Evolutionary conservation across 805 yeast species (phyloP), one percentile per base, ranked within the genome.

Genomic region (Dipodascopsis uninucleata): DNA sequence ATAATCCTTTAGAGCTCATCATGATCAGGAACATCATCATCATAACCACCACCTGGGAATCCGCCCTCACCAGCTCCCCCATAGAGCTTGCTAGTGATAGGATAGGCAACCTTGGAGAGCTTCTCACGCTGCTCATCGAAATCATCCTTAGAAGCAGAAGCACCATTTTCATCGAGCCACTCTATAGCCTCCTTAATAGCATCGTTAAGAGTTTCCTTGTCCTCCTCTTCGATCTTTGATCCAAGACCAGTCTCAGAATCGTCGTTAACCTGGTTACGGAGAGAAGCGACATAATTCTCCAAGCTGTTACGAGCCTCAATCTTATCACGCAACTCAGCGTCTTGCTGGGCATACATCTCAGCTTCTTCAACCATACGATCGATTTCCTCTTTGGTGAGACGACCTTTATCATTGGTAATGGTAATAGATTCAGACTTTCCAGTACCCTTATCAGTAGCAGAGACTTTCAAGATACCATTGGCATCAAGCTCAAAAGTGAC

Each of bases 361-460:
- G 97, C 97, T 65, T 90, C 97, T 64, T 81, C 93, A 54, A 90
- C 96, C 96, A 90, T 90, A 72, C 90, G 86, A 61, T 90, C 97
- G 61, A 90, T 89, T 66, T 89, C 97, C 70, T 89, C 96, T 79
- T 88, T 85, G 56, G 96, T 85, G 65, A 89, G 79, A 78, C 97
- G 88, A 73, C 97, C 97, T 78, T 89, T 90, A 70, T 89, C 97
- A 76, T 89, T 90, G 72, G 96, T 88, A 72, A 89, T 90, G 68
- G 97, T 90, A 67, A 89, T 89, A 79, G 89, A 82, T 75, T 83
- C 88, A 59, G 95, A 74, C 78, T 89, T 90, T 76, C 97, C 97
- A 57, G 97, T 89, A 75, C 96, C 96, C 80, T 90, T 89, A 77
- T 89, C 97, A 60, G 88, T 77, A 49, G 97, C 97, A 58, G 94